phyloP scores from a whole-genome alignment of 768 basidiomycete genomes.

The Calocera cornea region DNA sequence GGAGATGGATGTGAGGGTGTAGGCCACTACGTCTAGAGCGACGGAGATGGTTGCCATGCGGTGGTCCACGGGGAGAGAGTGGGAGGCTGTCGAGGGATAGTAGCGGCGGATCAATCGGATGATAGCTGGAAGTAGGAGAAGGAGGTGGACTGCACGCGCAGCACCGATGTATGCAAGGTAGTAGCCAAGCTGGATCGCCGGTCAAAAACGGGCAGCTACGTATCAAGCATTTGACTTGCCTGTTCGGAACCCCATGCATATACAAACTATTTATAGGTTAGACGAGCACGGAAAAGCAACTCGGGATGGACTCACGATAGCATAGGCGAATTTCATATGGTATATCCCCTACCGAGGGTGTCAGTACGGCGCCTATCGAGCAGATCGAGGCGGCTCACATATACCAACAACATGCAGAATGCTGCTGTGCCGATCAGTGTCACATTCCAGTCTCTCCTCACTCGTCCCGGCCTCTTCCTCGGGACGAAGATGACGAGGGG shows the following conservation, averaged over 20 bases:
- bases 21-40: slow-evolving; percentile 51
- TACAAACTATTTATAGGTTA: slow-evolving; percentile 17
- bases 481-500: slow-evolving; percentile 30
- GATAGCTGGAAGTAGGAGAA: slow-evolving; percentile 31
- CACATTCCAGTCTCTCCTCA: slow-evolving; percentile 55
- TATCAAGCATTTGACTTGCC: slow-evolving; percentile 22
- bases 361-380: neutral
- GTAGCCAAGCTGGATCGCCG: slow-evolving; percentile 41
- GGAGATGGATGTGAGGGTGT: slow-evolving; percentile 43
- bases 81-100: slow-evolving; percentile 29
- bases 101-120: slow-evolving; percentile 17
- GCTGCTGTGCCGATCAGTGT: slow-evolving; percentile 50
- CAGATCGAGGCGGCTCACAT: slow-evolving; percentile 31
- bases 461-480: slow-evolving; percentile 25
- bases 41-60: slow-evolving; percentile 50
- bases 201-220: neutral
- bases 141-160: slow-evolving; percentile 48
- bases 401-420: slow-evolving; percentile 51
- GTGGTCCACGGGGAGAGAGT: slow-evolving; percentile 44
- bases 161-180: slow-evolving; percentile 61
- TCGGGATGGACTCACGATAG: slow-evolving; percentile 27
- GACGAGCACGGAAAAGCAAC: neutral
- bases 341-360: slow-evolving; percentile 41
- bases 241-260: slow-evolving; percentile 55
- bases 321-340: slow-evolving; percentile 66